These are phyloP conservation scores for Exophiala calicioides DNA, from an alignment of 2,329 filamentous ascomycete genomes.

Conservation along the genomic window DNA sequence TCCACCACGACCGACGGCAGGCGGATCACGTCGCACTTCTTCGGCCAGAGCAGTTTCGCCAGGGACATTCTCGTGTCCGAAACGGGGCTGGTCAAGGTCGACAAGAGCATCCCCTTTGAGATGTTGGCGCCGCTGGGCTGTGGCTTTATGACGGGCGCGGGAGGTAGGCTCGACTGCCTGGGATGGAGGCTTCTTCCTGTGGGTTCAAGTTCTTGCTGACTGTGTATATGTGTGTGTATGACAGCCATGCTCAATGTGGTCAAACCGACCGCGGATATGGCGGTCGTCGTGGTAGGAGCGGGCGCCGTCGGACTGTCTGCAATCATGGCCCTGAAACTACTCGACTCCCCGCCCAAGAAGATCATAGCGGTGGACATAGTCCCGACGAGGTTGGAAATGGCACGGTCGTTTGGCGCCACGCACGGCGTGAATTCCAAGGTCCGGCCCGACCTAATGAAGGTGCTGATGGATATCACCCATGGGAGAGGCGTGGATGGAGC, in stretches of 20 bases:
- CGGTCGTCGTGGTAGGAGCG: conserved; percentile 36
- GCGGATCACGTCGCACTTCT: conserved; percentile 31
- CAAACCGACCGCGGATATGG: conserved; percentile 23
- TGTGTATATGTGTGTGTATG: no score
- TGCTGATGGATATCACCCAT: conserved; percentile 33
- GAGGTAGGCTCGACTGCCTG: conserved; percentile 22
- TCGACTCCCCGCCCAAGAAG: conserved; percentile 26
- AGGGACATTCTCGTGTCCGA: conserved; percentile 32
- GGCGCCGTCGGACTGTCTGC: conserved; percentile 38
- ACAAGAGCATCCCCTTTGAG: conserved; percentile 25
- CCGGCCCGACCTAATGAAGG: conserved; percentile 33
- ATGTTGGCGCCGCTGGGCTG: conserved; percentile 35
- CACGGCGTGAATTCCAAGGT: conserved; percentile 40
- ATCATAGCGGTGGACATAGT: conserved; percentile 52
- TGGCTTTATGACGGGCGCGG: conserved; percentile 37
- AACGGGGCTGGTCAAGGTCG: conserved; percentile 30
- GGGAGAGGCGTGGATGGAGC: conserved; percentile 29
- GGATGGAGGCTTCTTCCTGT: neutral
- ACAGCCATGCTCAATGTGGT: conserved; percentile 31
- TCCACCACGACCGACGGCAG: conserved; percentile 11
- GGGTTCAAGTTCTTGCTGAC: conserved; percentile 1
- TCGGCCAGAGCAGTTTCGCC: conserved; percentile 37
- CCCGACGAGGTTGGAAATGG: conserved; percentile 44
- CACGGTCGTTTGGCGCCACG: conserved; percentile 49
- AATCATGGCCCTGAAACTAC: conserved; percentile 37